A percentile compares a stretch with the other conserved stretches of the same genome.
Evolutionary conservation across 306 rosid genomes (phyloP).

Genomic region (Sesbania bispinosa): DNA sequence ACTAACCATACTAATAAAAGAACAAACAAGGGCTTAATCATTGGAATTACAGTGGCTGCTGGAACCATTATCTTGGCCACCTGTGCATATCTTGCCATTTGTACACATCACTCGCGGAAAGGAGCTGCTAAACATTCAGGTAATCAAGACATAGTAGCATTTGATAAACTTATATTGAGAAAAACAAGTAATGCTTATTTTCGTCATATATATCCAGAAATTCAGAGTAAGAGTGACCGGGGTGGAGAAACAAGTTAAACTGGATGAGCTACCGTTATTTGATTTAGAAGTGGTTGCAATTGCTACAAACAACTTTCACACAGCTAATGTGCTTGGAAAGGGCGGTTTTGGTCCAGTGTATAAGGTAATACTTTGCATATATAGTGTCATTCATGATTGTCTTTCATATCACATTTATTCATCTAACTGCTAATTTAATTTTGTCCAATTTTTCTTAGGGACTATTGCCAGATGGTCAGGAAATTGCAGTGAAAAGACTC

Average conservation of each 20-base stretch:
- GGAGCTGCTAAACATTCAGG: background rate
- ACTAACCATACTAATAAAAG: background rate
- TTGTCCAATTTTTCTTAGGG: slow-evolving; percentile 10
- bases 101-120: background rate
- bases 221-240: background rate
- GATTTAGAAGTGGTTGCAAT: slow-evolving; percentile 29
- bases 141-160: background rate
- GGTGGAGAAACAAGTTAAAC: slow-evolving; percentile 18
- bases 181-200: background rate
- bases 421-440: background rate
- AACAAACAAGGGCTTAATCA: background rate
- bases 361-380: slow-evolving; percentile 22
- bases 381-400: background rate
- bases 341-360: slow-evolving; percentile 44
- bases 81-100: slow-evolving; percentile 12
- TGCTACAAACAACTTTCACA: slow-evolving; percentile 44
- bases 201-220: background rate
- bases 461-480: slow-evolving; percentile 35
- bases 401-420: background rate
- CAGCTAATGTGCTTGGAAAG: slow-evolving; percentile 20
- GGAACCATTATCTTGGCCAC: slow-evolving; percentile 11
- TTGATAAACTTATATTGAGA: background rate
- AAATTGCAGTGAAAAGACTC: slow-evolving; percentile 49
- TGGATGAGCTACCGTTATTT: slow-evolving; percentile 41
- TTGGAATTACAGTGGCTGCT: slow-evolving; percentile 13